These are phyloP conservation scores for Waltiozyma sp. DNA, from an alignment of 1,139 yeast genomes.

Conservation along the genomic window DNA sequence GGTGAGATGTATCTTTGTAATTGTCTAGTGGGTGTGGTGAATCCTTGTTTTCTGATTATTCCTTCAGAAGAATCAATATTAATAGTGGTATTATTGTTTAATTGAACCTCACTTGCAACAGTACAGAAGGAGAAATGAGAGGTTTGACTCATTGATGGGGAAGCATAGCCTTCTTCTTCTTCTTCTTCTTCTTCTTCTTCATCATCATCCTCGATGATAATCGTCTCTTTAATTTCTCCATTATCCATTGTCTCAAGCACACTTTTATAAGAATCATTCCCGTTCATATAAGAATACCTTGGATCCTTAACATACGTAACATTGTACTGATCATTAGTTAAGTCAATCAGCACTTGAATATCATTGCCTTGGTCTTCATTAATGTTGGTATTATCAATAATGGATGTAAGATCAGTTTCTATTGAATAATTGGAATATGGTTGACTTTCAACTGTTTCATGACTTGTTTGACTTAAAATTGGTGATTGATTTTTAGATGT, in stretches of 20 bases:
- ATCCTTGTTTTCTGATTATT: background rate
- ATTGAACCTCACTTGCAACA: constrained; percentile 16
- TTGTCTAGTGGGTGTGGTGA: background rate
- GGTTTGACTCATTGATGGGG: background rate
- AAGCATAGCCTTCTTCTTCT: constrained; percentile 6
- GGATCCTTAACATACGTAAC: constrained; percentile 28
- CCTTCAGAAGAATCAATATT: background rate
- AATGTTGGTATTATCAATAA: background rate
- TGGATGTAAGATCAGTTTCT: constrained; percentile 4
- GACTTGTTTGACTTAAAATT: constrained; percentile 14
- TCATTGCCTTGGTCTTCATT: constrained; percentile 3
- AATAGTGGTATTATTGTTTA: constrained; percentile 4
- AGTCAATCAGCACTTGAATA: constrained; percentile 8
- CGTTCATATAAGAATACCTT: constrained; percentile 12
- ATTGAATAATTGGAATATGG: constrained; percentile 10
- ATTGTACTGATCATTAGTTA: constrained; percentile 27
- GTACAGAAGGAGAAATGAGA: constrained; percentile 15
- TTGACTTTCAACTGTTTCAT: constrained; percentile 16
- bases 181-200: constrained; percentile 10
- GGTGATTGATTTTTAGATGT: too few relatives aligned
- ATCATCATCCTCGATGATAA: constrained; percentile 19
- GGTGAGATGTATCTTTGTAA: constrained; percentile 6
- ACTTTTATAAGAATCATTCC: constrained; percentile 26
- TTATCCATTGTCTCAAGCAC: constrained; percentile 30
- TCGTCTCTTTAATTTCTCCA: constrained; percentile 37